These are phyloP conservation scores for Emmonsiellopsis sp. DNA, from an alignment of 2,329 filamentous ascomycete genomes.

Conservation along the genomic window DNA sequence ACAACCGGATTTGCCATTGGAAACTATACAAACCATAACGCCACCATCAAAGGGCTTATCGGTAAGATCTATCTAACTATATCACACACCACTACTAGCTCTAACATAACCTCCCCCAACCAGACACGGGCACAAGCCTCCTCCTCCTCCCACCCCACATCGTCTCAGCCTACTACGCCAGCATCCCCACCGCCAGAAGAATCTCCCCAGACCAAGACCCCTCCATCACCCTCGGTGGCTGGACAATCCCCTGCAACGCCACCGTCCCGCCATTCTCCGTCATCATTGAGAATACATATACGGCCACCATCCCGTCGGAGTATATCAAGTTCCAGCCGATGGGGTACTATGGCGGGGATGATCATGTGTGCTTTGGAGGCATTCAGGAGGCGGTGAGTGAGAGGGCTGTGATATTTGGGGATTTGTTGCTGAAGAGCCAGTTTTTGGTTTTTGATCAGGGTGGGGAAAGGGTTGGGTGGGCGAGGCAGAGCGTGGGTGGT, in stretches of 20 bases:
- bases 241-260: constrained; percentile 48
- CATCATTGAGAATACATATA: constrained; percentile 38
- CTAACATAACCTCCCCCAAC: constrained; percentile 9
- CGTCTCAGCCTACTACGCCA: constrained; percentile 49
- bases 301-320: constrained; percentile 45
- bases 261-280: constrained; percentile 47
- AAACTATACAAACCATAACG: constrained; percentile 12
- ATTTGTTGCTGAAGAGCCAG: constrained; percentile 50
- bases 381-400: constrained; percentile 48
- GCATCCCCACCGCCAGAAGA: constrained; percentile 43
- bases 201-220: constrained; percentile 16
- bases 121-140: constrained; percentile 61
- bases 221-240: constrained; percentile 31
- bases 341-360: constrained; percentile 12
- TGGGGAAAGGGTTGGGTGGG: constrained; percentile 7
- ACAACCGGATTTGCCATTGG: constrained; percentile 49
- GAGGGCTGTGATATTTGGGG: constrained; percentile 46
- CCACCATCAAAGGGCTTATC: constrained; percentile 10
- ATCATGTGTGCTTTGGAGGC: constrained; percentile 47
- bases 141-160: constrained; percentile 50
- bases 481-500: constrained; percentile 2
- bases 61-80: constrained; percentile 5
- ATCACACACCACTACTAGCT: neutral
- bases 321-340: constrained; percentile 46
- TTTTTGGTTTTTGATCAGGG: constrained; percentile 48